These are phyloP conservation scores for Camelina laxa DNA, from an alignment of 345 rosid genomes.

Conservation along the genomic window DNA sequence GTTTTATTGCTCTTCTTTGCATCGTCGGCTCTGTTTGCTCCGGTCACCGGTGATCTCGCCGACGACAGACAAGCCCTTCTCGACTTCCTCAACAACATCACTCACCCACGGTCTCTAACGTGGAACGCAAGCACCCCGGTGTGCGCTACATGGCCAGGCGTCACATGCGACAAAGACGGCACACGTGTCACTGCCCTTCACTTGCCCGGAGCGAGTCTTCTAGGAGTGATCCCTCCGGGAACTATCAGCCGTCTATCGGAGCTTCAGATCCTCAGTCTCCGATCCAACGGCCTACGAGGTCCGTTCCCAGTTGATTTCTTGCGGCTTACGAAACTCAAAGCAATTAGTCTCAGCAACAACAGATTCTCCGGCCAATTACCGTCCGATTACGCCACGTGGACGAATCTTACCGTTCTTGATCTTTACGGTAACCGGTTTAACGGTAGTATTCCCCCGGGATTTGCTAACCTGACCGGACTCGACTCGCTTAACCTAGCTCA, in stretches of 20 bases:
- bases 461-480: slow-evolving; percentile 61
- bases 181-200: slow-evolving; percentile 66
- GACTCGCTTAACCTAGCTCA: slow-evolving; percentile 60
- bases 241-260: slow-evolving; percentile 81
- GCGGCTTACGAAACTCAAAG: slow-evolving; percentile 62
- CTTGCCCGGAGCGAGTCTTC: slow-evolving; percentile 72
- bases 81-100: slow-evolving; percentile 59
- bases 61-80: slow-evolving; percentile 80
- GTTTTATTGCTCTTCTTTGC: slow-evolving; percentile 27
- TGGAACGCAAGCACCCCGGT: slow-evolving; percentile 63
- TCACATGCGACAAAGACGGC: slow-evolving; percentile 63
- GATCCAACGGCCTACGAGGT: slow-evolving; percentile 75
- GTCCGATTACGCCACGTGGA: slow-evolving; percentile 69
- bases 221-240: slow-evolving; percentile 61
- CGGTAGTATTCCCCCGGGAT: slow-evolving; percentile 68
- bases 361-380: slow-evolving; percentile 69
- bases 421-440: slow-evolving; percentile 66
- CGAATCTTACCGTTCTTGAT: slow-evolving; percentile 61
- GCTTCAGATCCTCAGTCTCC: slow-evolving; percentile 69
- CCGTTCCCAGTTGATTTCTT: slow-evolving; percentile 69
- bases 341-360: slow-evolving; percentile 68
- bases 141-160: slow-evolving; percentile 76
- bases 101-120: slow-evolving; percentile 57
- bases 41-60: slow-evolving; percentile 53
- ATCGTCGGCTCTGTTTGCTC: slow-evolving; percentile 22